These are phyloP conservation scores for Pythium rishiriense DNA, from an alignment of 352 stramenopile species.

Conservation along the genomic window DNA sequence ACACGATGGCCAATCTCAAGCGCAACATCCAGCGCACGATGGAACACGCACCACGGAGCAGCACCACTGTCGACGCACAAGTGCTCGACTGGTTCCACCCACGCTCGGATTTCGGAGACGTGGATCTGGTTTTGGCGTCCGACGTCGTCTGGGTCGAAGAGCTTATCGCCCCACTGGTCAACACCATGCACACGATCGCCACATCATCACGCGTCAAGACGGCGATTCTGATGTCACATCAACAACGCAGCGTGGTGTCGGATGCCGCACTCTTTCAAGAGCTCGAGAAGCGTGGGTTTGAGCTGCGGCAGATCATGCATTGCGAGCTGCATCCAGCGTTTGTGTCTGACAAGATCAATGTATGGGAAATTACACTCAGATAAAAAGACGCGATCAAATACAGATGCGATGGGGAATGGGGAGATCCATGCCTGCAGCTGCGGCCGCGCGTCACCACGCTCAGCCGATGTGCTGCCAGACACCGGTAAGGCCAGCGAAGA, in stretches of 20 bases:
- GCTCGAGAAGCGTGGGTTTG: slow-evolving; percentile 35
- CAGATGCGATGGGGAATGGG: not conserved
- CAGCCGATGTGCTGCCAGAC: too few relatives aligned
- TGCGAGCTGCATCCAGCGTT: slow-evolving; percentile 44
- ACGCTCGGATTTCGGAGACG: slow-evolving; percentile 43
- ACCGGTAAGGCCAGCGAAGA: too few relatives aligned
- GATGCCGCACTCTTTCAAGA: slow-evolving; percentile 62
- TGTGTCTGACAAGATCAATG: slow-evolving; percentile 41
- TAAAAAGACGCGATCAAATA: not conserved
- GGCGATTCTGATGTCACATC: slow-evolving; percentile 67
- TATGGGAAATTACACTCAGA: slow-evolving; percentile 42
- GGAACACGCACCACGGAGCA: slow-evolving; percentile 18
- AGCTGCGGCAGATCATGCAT: slow-evolving; percentile 29
- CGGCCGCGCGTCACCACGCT: too few relatives aligned
- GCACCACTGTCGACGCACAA: not conserved
- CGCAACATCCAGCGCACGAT: slow-evolving; percentile 53
- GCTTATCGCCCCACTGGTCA: slow-evolving; percentile 83
- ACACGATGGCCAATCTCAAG: slow-evolving; percentile 83
- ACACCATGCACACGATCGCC: slow-evolving; percentile 61
- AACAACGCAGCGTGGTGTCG: slow-evolving; percentile 62
- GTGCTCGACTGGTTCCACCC: slow-evolving; percentile 78
- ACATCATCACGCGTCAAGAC: slow-evolving; percentile 36
- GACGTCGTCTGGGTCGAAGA: slow-evolving; percentile 92
- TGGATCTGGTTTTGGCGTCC: slow-evolving; percentile 86
- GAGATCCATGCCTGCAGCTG: not conserved